Base-by-base conservation (phyloP, 164 flowering plant genomes). In the Kalanchoe fedtschenkoi region DNA sequence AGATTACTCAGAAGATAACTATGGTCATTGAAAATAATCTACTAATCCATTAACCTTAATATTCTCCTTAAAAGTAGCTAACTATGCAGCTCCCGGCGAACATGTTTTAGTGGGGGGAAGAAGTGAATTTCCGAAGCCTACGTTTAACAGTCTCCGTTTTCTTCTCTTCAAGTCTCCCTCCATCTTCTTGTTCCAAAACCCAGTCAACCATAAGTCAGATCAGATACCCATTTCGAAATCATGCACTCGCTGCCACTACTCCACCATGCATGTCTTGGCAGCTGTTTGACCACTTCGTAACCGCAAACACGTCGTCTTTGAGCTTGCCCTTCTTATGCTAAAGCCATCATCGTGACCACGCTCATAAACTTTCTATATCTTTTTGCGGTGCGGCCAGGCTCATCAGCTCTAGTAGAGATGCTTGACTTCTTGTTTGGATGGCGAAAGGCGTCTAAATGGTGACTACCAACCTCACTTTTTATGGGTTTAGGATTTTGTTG, bases 381-480 rank as follows among this genome's bases (percentile, higher is more conserved):
- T n/a, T n/a, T n/a, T n/a, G n/a, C n/a, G n/a, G n/a, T n/a, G n/a
- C n/a, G n/a, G n/a, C n/a, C n/a, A n/a, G n/a, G 29, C 28, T 6
- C 9, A 6, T 14, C 54, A 22, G 14, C 39, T 37, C 13, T 37
- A 11, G 10, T 22, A 24, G 35, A 22, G 54, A 83, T 86, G 84
- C 73, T 84, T 38, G 76, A 70, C 37, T 15, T 76, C 69, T 62
- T 84, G 17, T 84, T 88, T 58, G 88, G 92, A 13, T 84, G 96
- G 96, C 67, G 88, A 71, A 81, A 86, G 58, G 90, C 96, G 54
- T 84, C 96, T 5, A 88, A 76, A 66, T 88, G 96, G 91, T 86
- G 80, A 34, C 28, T 32, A 19, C 24, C 24, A 39, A 15, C 1
- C 4, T 19, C 32, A 24, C 33, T 33, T 32, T 37, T 41, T 10